Evolutionary conservation across 139 green algal species (phyloP).

Genomic region (Deuterostichococcus epilithicus): DNA sequence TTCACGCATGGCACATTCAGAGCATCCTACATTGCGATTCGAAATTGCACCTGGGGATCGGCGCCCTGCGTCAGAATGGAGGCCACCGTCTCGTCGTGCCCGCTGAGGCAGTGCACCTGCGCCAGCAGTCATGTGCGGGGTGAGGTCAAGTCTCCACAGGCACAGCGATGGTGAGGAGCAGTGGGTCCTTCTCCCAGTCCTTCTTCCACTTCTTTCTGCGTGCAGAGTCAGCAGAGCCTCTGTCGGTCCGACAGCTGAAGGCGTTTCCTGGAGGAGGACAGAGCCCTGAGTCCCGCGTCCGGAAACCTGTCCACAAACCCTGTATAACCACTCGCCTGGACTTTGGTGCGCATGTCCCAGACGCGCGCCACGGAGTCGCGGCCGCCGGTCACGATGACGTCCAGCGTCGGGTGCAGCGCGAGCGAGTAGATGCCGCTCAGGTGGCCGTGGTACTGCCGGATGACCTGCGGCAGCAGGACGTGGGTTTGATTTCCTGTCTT

Average conservation of each 20-base stretch:
- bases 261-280: no score
- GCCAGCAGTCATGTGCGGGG: background rate
- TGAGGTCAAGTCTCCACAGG: no score
- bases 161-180: no score
- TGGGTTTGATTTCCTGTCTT: background rate
- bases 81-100: conserved; percentile 93
- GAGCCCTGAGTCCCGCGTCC: no score
- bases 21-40: background rate
- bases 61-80: conserved; percentile 79
- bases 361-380: conserved; percentile 87
- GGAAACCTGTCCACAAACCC: no score
- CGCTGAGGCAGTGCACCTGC: conserved; percentile 82
- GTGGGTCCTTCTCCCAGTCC: no score
- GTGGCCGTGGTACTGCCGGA: conserved; percentile 97
- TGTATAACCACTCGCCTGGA: background rate
- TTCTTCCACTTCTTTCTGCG: no score
- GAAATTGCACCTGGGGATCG: conserved; percentile 82
- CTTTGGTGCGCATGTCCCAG: conserved; percentile 98
- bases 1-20: background rate
- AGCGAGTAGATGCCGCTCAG: conserved; percentile 95
- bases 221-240: no score
- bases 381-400: conserved; percentile 91
- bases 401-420: conserved; percentile 91
- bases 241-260: no score
- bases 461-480: conserved; percentile 63